Evolutionary conservation across 495 filamentous ascomycete species (phyloP).

Genomic region (Neurospora sp.): DNA sequence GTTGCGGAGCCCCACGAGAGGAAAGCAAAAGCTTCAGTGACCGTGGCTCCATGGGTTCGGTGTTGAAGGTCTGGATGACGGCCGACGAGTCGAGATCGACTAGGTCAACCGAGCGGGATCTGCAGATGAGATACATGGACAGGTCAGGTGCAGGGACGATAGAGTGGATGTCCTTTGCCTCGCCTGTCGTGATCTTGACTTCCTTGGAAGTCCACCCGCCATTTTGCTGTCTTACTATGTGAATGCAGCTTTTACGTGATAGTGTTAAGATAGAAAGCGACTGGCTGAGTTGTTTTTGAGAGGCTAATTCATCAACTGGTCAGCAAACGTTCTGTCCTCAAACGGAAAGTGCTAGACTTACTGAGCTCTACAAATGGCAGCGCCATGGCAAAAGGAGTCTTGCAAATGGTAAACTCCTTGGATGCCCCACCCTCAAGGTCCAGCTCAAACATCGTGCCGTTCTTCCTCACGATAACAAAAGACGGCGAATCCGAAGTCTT

Average conservation of each 20-base stretch:
- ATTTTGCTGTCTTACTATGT: slow-evolving; percentile 31
- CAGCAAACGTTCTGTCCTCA: neutral
- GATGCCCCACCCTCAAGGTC: slow-evolving; percentile 19
- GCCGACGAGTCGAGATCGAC: slow-evolving; percentile 39
- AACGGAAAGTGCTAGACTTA: slow-evolving; percentile 10
- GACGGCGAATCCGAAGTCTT: slow-evolving; percentile 23
- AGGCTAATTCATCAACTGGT: slow-evolving; percentile 1
- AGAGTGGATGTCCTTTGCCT: slow-evolving; percentile 25
- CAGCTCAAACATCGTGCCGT: slow-evolving; percentile 48
- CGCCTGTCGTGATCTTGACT: slow-evolving; percentile 22
- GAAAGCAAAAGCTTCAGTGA: slow-evolving; percentile 40
- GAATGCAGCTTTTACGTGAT: slow-evolving; percentile 34
- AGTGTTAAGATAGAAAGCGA: slow-evolving; percentile 28
- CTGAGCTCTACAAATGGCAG: slow-evolving; percentile 31
- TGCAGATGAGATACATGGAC: slow-evolving; percentile 34
- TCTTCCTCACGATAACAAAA: slow-evolving; percentile 46
- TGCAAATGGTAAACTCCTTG: slow-evolving; percentile 31
- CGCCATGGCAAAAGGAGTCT: slow-evolving; percentile 34
- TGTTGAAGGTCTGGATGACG: slow-evolving; percentile 46
- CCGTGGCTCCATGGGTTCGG: slow-evolving; percentile 43
- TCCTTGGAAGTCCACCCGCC: slow-evolving; percentile 27
- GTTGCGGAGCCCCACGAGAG: slow-evolving; percentile 32
- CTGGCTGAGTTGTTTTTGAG: neutral
- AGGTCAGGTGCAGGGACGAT: slow-evolving; percentile 36
- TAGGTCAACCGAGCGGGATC: slow-evolving; percentile 40